Conservation (phyloP, 2,329 filamentous ascomycete genomes). For the Purpureocillium lavendulum region DNA sequence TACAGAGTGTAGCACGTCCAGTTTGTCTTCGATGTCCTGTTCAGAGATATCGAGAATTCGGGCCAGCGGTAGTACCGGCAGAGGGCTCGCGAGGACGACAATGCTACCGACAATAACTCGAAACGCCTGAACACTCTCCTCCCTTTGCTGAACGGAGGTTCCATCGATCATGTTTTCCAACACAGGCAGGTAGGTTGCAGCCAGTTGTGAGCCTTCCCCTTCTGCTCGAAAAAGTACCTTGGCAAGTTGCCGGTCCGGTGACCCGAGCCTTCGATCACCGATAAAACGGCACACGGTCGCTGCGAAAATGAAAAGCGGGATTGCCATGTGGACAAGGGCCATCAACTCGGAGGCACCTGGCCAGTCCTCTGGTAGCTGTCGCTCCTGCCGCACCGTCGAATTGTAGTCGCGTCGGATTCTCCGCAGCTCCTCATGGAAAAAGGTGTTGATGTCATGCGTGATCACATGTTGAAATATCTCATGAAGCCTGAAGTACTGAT, state of each 20-base stretch:
- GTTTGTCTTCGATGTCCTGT: slow-evolving; percentile 7
- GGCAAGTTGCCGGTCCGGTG: slow-evolving; percentile 10
- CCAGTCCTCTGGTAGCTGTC: slow-evolving; percentile 16
- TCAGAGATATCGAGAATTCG: slow-evolving; percentile 12
- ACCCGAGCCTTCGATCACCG: slow-evolving; percentile 8
- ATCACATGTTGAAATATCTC: slow-evolving; percentile 20
- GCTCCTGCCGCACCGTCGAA: not conserved
- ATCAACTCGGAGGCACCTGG: slow-evolving; percentile 9
- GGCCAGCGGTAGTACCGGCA: slow-evolving; percentile 15
- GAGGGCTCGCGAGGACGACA: slow-evolving; percentile 17
- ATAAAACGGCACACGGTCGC: slow-evolving; percentile 21
- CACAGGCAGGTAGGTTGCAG: slow-evolving; percentile 6
- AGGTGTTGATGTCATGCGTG: slow-evolving; percentile 26
- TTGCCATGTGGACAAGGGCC: slow-evolving; percentile 17
- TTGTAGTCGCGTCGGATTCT: slow-evolving; percentile 18
- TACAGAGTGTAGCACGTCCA: slow-evolving; percentile 21
- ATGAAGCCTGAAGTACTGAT: slow-evolving; percentile 23
- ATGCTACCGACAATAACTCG: slow-evolving; percentile 16
- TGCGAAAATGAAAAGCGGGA: slow-evolving; percentile 26
- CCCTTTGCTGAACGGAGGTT: not conserved
- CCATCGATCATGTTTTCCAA: slow-evolving; percentile 2
- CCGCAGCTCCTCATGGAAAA: slow-evolving; percentile 19
- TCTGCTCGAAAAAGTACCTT: slow-evolving; percentile 10
- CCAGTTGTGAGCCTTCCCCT: slow-evolving; percentile 4
- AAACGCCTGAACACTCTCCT: slow-evolving; percentile 11